Evolutionary conservation across 306 rosid genomes (phyloP), one percentile per base, ranked within the genome.

Genomic region (Trichosanthes cucumerina): DNA sequence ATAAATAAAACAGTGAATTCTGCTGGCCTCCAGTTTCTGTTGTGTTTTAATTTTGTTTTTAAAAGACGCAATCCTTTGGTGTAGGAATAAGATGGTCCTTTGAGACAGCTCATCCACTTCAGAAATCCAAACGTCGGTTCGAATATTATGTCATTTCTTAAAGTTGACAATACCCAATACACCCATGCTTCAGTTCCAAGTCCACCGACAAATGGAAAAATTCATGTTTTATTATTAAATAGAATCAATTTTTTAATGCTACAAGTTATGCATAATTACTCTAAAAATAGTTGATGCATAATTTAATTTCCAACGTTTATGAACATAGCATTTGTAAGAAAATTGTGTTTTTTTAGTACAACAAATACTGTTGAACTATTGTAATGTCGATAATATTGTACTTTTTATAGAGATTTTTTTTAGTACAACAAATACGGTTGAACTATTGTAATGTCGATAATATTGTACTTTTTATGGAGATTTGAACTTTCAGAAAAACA

Each of bases 51-150:
- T 15, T 64, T 33, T 14, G 6, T 16, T 34, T 65, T 70, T 0
- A 70, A 69, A 41, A 12, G 36, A 36, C 0, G 50, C 7, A 44
- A 70, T 1, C 4, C 12, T 47, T 49, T 47, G 77, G 41, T 16
- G 60, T 49, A 31, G 44, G 77, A 73, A 49, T 28, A 73, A 49
- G 77, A 73, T 47, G 72, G 76, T 66, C 38, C 19, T 19, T 21
- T 5, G 18, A 18, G 78, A 74, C 78, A 74, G 78, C 78, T 74
- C 78, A 74, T 19, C 62, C 78, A 52, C 41, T 19, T 49, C 13
- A 74, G 5, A 74, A 31, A 18, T 50, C 41, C 47, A 50, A 74
- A 74, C 26, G 63, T 74, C 78, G 78, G 63, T 74, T 74, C 46
- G 18, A 50, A 73, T 50, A 73, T 73, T 73, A 73, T 49, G 60